Evolutionary conservation across 768 basidiomycete species (phyloP).

Genomic region (Boletus huronensis): DNA sequence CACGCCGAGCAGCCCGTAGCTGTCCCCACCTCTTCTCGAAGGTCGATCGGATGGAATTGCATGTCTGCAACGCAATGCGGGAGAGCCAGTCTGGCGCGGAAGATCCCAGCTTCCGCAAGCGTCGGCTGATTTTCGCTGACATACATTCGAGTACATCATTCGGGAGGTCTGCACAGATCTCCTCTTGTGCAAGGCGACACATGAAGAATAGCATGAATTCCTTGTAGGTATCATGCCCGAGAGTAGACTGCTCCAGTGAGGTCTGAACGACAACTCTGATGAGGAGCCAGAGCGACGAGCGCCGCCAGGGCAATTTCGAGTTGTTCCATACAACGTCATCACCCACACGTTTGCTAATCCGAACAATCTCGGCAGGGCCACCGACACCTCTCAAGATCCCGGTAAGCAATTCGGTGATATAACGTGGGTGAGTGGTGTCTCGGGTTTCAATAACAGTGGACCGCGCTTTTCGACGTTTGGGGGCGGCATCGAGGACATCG

Average conservation of each 20-base stretch:
- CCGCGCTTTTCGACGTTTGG: constrained; percentile 38
- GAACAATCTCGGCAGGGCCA: constrained; percentile 23
- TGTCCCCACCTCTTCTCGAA: neutral
- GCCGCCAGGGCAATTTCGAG: constrained; percentile 30
- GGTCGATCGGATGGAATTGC: neutral
- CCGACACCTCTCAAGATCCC: constrained; percentile 44
- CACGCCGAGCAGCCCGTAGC: constrained; percentile 25
- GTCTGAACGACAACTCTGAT: constrained; percentile 34
- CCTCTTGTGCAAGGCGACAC: neutral
- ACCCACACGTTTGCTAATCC: constrained; percentile 16
- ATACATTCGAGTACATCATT: constrained; percentile 32
- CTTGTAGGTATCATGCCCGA: constrained; percentile 38
- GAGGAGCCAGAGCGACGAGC: constrained; percentile 37
- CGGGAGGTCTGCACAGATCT: neutral
- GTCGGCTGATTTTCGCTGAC: constrained; percentile 27
- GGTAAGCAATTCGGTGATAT: constrained; percentile 47
- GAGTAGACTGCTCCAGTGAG: constrained; percentile 11
- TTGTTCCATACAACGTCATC: constrained; percentile 29
- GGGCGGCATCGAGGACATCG: constrained; percentile 1
- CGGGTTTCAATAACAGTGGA: constrained; percentile 35
- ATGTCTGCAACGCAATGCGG: constrained; percentile 13
- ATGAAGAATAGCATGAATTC: constrained; percentile 44
- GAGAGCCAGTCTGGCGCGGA: constrained; percentile 33
- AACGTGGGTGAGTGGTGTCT: constrained; percentile 42
- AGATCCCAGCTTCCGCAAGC: constrained; percentile 24